Evolutionary conservation across 2,329 filamentous ascomycete species (phyloP), one percentile per base, ranked within the genome.

Genomic region (Microsporum ferrugineum): DNA sequence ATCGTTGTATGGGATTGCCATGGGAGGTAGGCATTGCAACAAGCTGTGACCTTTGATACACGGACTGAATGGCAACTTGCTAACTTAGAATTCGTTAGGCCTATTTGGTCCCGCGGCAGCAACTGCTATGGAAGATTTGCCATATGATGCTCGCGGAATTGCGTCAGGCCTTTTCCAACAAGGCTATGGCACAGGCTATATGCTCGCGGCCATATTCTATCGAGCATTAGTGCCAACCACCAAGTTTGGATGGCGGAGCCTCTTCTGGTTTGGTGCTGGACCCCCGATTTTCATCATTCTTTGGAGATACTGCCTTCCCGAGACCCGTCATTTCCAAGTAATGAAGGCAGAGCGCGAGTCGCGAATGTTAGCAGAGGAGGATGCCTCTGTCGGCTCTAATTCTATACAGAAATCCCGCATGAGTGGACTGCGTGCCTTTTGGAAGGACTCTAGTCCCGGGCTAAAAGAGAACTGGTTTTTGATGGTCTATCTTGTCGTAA

Each of bases 181-280:
- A 71, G 83, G 82, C 2, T 86, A 85, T 66, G 82, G 83, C 0
- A 84, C 85, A 67, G 83, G 83, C 1, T 86, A 85, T 68, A 74
- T 86, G n/a, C 76, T 86, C 0, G 82, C 81, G 0, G 80, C 80
- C 0, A 80, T 80, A 7, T 83, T 84, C 67, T 76, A 76, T 0
- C 72, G 77, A 38, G 77, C 66, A 8, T 66, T 79, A 1, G 77
- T 79, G 57, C 77, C 88, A 72, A 94, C 89, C 0, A 94, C 90
- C 0, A 72, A 83, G 1, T 86, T 95, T 70, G 85, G 81, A 59
- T 96, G 91, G 91, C 80, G 91, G 5, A 89, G 90, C 0, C 78
- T 95, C 0, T 95, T 86, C 78, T 96, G 91, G 90, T 95, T 95
- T 72, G 90, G 86, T 10, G 89, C 90, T 4, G 82, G 86, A 41